A percentile compares a stretch with the other conserved stretches of the same genome.
Conservation (phyloP, 2,329 filamentous ascomycete genomes). For the Colletotrichum lindemuthianum region DNA sequence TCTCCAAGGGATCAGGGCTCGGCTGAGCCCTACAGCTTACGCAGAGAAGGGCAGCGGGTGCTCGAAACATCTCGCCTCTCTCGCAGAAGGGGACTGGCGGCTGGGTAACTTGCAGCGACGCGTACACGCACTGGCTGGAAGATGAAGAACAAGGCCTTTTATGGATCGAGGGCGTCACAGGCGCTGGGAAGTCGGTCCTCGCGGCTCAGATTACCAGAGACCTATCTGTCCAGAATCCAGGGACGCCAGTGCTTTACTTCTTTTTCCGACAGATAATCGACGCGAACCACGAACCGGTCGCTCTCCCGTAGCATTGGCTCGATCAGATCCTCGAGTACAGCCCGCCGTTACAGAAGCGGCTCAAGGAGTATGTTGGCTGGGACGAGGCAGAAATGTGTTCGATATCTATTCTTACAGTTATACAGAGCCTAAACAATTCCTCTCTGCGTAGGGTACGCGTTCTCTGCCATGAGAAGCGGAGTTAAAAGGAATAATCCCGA, state of each 20-base stretch:
- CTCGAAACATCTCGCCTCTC: constrained; percentile 40
- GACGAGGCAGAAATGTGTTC: accelerated
- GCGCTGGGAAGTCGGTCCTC: constrained; percentile 41
- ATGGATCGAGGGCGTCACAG: constrained; percentile 50
- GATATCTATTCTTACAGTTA: background rate
- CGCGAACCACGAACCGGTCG: constrained; percentile 45
- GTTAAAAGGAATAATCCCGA: constrained; percentile 41
- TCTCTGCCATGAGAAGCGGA: constrained; percentile 47
- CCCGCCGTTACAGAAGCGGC: constrained; percentile 41
- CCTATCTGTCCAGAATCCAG: constrained; percentile 4
- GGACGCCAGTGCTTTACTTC: constrained; percentile 47
- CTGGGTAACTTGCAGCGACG: constrained; percentile 34
- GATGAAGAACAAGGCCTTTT: constrained; percentile 5
- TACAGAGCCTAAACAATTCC: constrained; percentile 21
- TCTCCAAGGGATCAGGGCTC: constrained; percentile 39
- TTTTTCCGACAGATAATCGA: constrained; percentile 53
- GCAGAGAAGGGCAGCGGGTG: constrained; percentile 41
- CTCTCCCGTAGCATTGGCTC: constrained; percentile 48
- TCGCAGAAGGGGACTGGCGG: constrained; percentile 38
- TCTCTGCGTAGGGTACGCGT: constrained; percentile 45
- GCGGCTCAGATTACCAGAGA: constrained; percentile 11
- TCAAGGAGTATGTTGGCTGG: constrained; percentile 37
- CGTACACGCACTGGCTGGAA: constrained; percentile 37
- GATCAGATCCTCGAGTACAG: constrained; percentile 45
- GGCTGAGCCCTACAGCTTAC: constrained; percentile 45